These are phyloP conservation scores for Ceraceosorus guamensis DNA, from an alignment of 1,284 basidiomycete genomes.

Conservation along the genomic window DNA sequence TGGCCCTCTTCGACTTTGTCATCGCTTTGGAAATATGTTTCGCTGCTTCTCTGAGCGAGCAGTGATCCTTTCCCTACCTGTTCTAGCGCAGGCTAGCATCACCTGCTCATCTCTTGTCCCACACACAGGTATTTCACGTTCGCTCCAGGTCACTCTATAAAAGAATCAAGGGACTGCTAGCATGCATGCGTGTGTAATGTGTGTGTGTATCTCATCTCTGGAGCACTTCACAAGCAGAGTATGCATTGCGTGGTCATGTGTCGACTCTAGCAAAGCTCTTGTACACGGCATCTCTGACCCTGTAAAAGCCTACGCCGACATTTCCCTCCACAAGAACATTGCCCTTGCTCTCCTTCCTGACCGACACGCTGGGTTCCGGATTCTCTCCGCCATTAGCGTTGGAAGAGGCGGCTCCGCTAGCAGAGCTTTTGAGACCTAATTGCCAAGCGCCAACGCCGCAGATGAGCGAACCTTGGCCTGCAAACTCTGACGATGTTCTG, in stretches of 20 bases:
- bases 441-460: constrained; percentile 14
- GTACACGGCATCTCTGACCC: constrained; percentile 36
- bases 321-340: constrained; percentile 45
- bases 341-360: constrained; percentile 30
- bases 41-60: too few species aligned
- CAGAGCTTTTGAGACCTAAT: too few species aligned
- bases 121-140: too few species aligned
- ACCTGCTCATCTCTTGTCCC: too few species aligned
- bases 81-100: too few species aligned
- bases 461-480: constrained; percentile 44
- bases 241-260: constrained; percentile 3
- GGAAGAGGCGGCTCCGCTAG: constrained; percentile 1
- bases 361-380: constrained; percentile 34
- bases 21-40: too few species aligned
- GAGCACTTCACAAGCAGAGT: not conserved
- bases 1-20: too few species aligned
- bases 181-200: too few species aligned
- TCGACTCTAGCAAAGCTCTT: constrained; percentile 27
- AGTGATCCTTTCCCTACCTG: too few species aligned
- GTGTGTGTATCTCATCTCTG: too few species aligned
- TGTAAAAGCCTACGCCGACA: constrained; percentile 21
- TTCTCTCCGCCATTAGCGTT: constrained; percentile 6
- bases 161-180: too few species aligned
- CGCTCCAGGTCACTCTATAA: too few species aligned
- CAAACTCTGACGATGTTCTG: constrained; percentile 44